Evolutionary conservation across 176 grass and related monocot genomes (phyloP).

Genomic region (Phoenix dactylifera): DNA sequence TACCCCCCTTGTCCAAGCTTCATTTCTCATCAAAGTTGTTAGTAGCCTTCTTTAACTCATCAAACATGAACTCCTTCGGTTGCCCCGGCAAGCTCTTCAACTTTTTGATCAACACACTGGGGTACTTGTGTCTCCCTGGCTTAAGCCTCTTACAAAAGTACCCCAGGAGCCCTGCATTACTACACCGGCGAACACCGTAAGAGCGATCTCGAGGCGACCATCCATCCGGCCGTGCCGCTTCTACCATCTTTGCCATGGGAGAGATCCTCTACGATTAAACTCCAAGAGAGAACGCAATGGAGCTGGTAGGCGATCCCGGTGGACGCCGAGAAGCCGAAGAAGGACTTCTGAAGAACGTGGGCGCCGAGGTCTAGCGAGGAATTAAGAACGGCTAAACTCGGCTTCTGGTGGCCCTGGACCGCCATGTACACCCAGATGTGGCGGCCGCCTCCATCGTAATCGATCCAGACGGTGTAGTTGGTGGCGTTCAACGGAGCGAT

Average conservation of each 20-base stretch:
- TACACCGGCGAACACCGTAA: constrained; percentile 20
- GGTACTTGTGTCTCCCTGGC: constrained; percentile 20
- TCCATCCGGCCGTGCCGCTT: constrained; percentile 14
- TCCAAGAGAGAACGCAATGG: no score
- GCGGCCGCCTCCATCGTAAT: no score
- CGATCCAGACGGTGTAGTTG: no score
- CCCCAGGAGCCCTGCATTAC: constrained; percentile 23
- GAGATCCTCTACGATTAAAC: background rate
- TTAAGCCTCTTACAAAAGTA: constrained; percentile 29
- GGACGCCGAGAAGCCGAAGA: no score
- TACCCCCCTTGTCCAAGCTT: constrained; percentile 84
- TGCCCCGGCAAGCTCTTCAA: constrained; percentile 62
- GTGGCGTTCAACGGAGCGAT: no score
- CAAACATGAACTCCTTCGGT: constrained; percentile 68
- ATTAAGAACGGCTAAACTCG: no score
- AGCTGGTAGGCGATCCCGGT: no score
- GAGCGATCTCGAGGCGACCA: constrained; percentile 28
- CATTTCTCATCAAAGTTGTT: constrained; percentile 70
- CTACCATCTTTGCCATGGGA: background rate
- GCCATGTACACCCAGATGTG: no score
- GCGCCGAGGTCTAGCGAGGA: no score
- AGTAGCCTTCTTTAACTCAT: constrained; percentile 62
- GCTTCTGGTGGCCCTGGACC: no score
- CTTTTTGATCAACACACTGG: constrained; percentile 17
- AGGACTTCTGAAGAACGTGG: no score